Base-by-base conservation (phyloP, 2,329 filamentous ascomycete species). In the Alternaria novae-zelandiae region DNA sequence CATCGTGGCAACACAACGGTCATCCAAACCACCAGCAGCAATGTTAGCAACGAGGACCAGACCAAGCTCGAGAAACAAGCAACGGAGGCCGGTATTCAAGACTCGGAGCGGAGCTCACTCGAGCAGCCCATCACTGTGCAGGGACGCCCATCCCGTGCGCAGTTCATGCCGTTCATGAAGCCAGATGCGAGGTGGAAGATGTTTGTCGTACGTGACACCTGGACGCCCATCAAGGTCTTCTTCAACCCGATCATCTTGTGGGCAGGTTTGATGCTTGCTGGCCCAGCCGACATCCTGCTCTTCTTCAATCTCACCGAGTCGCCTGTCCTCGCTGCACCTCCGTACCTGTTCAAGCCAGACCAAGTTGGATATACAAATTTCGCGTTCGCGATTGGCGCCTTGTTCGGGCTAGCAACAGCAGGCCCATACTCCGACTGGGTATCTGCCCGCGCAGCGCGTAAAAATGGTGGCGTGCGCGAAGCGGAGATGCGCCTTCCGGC, bases 341-440 rank as follows among this genome's bases (percentile, higher is more conserved):
- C 84, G 0, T 86, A 86, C 66, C 70, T 74, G 30, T 85, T 85
- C 76, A 78, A 61, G 6, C 75, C 83, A 2, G 71, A 77, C 10
- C 72, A 79, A 30, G 82, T 86, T 30, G 85, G 85, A 3, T 84
- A 85, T 59, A 82, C 82, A 26, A 86, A 86, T 68, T 84, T 78
- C 28, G 75, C 75, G 0, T 77, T 78, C 45, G 74, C 87, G 0
- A 71, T 85, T n/a, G 86, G 87, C 3, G 84, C 83, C 0, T 68
- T 86, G 7, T 83, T 89, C 46, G 87, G 87, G 3, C 77, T 88
- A 6, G 76, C 80, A 0, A 87, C 86, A 1, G 85, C 86, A 8
- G 87, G 87, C 0, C 85, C 84, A 0, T 79, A 87, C 13, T 85
- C 82, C 10, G 87, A 89, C 70, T 88, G 85, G 85, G 79, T 88